Evolutionary conservation across 768 basidiomycete species (phyloP).

Genomic region (Boletus tomentosulus): DNA sequence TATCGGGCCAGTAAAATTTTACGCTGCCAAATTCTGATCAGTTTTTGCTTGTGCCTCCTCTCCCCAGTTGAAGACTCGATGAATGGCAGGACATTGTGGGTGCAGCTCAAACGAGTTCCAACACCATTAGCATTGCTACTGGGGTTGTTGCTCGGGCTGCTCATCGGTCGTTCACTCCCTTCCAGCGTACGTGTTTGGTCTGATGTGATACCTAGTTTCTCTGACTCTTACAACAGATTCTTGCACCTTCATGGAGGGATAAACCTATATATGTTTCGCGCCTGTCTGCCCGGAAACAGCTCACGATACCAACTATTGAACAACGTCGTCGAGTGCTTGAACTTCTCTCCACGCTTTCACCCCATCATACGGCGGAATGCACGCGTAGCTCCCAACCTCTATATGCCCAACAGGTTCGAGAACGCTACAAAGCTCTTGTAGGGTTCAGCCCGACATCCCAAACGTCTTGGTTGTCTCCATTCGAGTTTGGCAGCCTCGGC

Average conservation of each 20-base stretch:
- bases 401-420: conserved; percentile 79
- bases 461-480: conserved; percentile 56
- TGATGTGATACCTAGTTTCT: background rate
- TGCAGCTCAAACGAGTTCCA: conserved; percentile 44
- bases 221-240: conserved; percentile 16
- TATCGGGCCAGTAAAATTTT: background rate
- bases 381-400: conserved; percentile 78
- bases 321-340: conserved; percentile 86
- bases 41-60: background rate
- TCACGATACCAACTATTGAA: conserved; percentile 73
- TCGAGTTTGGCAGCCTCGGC: conserved; percentile 45
- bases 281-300: conserved; percentile 54
- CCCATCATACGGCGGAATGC: conserved; percentile 93
- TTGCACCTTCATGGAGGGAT: conserved; percentile 48
- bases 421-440: conserved; percentile 80
- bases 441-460: conserved; percentile 65
- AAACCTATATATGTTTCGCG: conserved; percentile 45
- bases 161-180: conserved; percentile 51
- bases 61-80: conserved; percentile 11
- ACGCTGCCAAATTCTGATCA: background rate
- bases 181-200: conserved; percentile 24
- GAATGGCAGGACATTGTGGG: conserved; percentile 25
- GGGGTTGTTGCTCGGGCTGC: conserved; percentile 58
- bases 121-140: conserved; percentile 54
- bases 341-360: conserved; percentile 79